Conservation (phyloP, 2,329 filamentous ascomycete species). For the Penicillium hordei region DNA sequence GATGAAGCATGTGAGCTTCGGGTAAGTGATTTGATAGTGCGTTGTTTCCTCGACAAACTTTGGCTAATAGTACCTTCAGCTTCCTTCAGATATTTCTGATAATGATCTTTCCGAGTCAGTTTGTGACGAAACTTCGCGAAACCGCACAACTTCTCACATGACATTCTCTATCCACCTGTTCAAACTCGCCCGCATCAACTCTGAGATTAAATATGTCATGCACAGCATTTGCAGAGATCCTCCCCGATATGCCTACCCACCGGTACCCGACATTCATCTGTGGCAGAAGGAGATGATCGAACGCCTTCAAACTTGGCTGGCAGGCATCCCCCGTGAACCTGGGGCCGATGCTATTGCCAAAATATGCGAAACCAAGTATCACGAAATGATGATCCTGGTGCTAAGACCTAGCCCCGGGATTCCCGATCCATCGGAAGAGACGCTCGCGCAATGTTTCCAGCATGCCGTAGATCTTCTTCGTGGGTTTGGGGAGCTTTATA, state of each 20-base stretch:
- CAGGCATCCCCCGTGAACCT: conserved; percentile 35
- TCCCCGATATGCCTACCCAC: conserved; percentile 52
- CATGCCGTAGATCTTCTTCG: conserved; percentile 46
- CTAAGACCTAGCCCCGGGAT: conserved; percentile 55
- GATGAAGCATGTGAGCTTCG: conserved; percentile 57
- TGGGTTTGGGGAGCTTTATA: conserved; percentile 48
- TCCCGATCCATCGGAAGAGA: conserved; percentile 46
- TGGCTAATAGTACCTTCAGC: conserved; percentile 11
- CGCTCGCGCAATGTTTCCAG: conserved; percentile 45
- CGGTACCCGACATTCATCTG: conserved; percentile 44
- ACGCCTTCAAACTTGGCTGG: conserved; percentile 45
- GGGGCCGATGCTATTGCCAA: conserved; percentile 14
- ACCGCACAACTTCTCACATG: conserved; percentile 32
- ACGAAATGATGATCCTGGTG: conserved; percentile 52
- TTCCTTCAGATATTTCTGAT: conserved; percentile 25
- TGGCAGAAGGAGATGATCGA: conserved; percentile 50
- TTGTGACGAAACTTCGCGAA: background rate
- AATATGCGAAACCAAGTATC: conserved; percentile 50
- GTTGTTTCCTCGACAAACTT: conserved; percentile 2
- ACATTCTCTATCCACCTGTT: conserved; percentile 53
- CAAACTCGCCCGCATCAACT: conserved; percentile 47
- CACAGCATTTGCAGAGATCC: conserved; percentile 53
- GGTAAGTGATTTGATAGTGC: conserved; percentile 30
- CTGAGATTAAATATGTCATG: conserved; percentile 59
- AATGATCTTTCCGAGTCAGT: conserved; percentile 12